Conservation (phyloP, 1,139 yeast species). For the Insectozyma bohioensis region DNA sequence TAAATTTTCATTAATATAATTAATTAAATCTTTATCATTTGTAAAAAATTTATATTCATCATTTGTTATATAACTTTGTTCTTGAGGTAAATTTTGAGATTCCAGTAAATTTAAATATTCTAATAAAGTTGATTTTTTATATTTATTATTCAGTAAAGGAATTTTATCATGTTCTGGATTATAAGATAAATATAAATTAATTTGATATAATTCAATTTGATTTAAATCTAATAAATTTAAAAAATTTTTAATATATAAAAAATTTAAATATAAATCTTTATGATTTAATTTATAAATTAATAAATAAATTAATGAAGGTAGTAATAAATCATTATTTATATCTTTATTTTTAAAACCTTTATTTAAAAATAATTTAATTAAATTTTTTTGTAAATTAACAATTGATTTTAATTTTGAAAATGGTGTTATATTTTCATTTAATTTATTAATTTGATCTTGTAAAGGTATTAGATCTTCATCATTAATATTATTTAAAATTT, state of each 20-base stretch:
- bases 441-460: constrained; percentile 14
- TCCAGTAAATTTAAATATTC: constrained; percentile 24
- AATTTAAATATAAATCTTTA: constrained; percentile 36
- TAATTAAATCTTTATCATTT: constrained; percentile 31
- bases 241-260: constrained; percentile 39
- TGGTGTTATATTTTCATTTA: constrained; percentile 28
- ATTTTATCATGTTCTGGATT: constrained; percentile 19
- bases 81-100: constrained; percentile 11
- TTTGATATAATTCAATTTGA: constrained; percentile 20
- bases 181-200: constrained; percentile 18
- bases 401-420: constrained; percentile 30
- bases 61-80: constrained; percentile 8
- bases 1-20: constrained; percentile 26
- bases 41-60: constrained; percentile 23
- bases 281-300: constrained; percentile 26
- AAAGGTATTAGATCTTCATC: constrained; percentile 13
- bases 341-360: constrained; percentile 21
- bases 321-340: constrained; percentile 40
- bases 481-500: constrained; percentile 16
- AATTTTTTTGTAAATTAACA: constrained; percentile 32
- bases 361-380: constrained; percentile 26
- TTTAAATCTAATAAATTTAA: constrained; percentile 35
- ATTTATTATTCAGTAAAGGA: constrained; percentile 9
- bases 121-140: constrained; percentile 21
- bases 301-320: constrained; percentile 41